Base-by-base conservation (phyloP, 2,329 filamentous ascomycete genomes). In the Orbilia brochopaga region DNA sequence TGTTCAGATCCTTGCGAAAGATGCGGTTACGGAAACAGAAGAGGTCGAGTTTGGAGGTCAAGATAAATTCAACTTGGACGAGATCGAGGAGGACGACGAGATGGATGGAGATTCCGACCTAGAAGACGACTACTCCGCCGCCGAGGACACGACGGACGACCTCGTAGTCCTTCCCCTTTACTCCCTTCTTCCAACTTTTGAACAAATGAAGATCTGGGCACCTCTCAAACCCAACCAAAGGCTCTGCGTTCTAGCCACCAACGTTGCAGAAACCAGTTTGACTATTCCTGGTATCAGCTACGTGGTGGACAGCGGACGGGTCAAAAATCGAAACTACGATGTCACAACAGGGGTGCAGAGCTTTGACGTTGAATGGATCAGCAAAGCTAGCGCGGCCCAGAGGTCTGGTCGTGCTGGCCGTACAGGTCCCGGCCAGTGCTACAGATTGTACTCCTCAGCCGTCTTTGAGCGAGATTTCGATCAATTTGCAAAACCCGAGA, bases 251-350 rank as follows among this genome's bases (percentile, higher is more conserved):
- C 81, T 99, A 44, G 92, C 94, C 0, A 99, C 94, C 48, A 99
- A 99, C 79, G 91, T 99, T 50, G 94, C 94, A 0, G 94, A 99
- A 80, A 99, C 94, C 0, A 95, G 90, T 85, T 84, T 99, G 78
- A 99, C 94, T 0, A 99, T 99, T 65, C 93, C 94, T 0, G 92
- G 92, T 1, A 92, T 96, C 73, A 87, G 91, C 70, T 99, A 97
- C 78, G 94, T 99, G 7, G 97, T 99, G 74, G 93, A 97, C 79
- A 92, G 90, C 75, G 94, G 94, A 35, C 85, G 95, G 55, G 89
- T 90, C 37, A 99, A 99, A 79, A 92, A 97, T 79, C 89, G 93
- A 74, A 90, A 88, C 66, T 97, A 94, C 77, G 90, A 97, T 78
- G 84, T 86, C n/a, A 82, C 86, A 10, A 97, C 90, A 7, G 93